Evolutionary conservation across 2,329 filamentous ascomycete genomes (phyloP).

Genomic region (Didymella arachidicola): DNA sequence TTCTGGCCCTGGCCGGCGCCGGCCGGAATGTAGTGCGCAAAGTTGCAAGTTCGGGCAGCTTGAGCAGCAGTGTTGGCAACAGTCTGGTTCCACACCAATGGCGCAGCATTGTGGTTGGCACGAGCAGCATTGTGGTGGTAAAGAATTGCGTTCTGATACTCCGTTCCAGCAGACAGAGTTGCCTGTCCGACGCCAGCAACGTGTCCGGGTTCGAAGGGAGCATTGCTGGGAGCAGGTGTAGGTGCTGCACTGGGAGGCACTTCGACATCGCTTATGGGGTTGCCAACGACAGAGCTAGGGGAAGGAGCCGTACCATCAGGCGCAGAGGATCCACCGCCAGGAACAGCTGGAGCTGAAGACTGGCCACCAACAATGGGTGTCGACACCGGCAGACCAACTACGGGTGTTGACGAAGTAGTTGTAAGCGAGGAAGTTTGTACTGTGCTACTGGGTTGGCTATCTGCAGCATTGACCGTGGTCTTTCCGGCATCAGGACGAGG

Average conservation of each 20-base stretch:
- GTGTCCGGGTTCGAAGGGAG: conserved; percentile 22
- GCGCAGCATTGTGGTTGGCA: conserved; percentile 75
- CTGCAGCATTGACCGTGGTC: not conserved
- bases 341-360: not conserved
- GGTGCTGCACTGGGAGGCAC: conserved; percentile 1
- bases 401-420: not conserved
- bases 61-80: conserved; percentile 61
- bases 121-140: conserved; percentile 88
- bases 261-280: not conserved
- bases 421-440: not conserved
- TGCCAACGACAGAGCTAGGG: not conserved
- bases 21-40: conserved; percentile 64
- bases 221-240: not conserved
- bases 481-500: conserved; percentile 4
- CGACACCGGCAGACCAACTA: not conserved
- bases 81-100: conserved; percentile 74
- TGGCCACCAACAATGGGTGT: not conserved
- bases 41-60: conserved; percentile 78
- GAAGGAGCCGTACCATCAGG: not conserved
- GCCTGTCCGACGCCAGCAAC: conserved; percentile 37
- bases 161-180: conserved; percentile 31
- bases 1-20: conserved; percentile 82
- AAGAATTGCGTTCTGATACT: conserved; percentile 53
- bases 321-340: not conserved
- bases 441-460: not conserved